Evolutionary conservation across 2,329 filamentous ascomycete genomes (phyloP).

Genomic region (Fusarium tuaranense): DNA sequence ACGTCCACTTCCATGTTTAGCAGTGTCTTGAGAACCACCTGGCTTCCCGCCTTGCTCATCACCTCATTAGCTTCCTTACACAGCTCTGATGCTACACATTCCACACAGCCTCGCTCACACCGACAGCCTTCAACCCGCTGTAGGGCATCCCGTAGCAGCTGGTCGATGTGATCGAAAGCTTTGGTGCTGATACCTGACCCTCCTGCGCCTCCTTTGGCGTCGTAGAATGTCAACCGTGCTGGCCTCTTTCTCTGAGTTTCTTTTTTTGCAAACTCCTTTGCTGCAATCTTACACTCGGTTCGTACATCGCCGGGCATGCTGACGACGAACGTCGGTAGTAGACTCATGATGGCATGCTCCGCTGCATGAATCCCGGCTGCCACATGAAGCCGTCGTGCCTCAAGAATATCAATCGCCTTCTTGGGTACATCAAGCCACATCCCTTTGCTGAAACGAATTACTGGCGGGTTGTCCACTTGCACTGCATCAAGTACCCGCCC

Average conservation of each 20-base stretch:
- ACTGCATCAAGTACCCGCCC: slow-evolving; percentile 91
- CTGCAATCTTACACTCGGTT: slow-evolving; percentile 90
- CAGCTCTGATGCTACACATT: slow-evolving; percentile 87
- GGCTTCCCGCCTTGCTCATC: slow-evolving; percentile 91
- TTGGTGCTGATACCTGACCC: slow-evolving; percentile 91
- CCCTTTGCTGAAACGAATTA: slow-evolving; percentile 85
- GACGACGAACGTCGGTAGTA: slow-evolving; percentile 92
- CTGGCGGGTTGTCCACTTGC: slow-evolving; percentile 91
- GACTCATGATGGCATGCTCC: slow-evolving; percentile 87
- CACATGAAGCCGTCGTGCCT: slow-evolving; percentile 78
- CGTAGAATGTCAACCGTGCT: slow-evolving; percentile 92
- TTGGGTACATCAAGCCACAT: slow-evolving; percentile 96
- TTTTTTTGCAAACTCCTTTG: slow-evolving; percentile 85
- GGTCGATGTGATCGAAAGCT: slow-evolving; percentile 91
- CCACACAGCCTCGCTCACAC: slow-evolving; percentile 85
- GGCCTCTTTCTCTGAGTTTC: slow-evolving; percentile 83
- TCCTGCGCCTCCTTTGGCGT: slow-evolving; percentile 87
- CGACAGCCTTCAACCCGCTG: slow-evolving; percentile 80
- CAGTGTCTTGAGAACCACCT: slow-evolving; percentile 82
- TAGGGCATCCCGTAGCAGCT: slow-evolving; percentile 80
- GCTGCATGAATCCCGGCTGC: slow-evolving; percentile 94
- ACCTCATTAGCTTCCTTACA: slow-evolving; percentile 91
- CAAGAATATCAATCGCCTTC: slow-evolving; percentile 81
- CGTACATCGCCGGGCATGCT: slow-evolving; percentile 91
- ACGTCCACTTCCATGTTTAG: slow-evolving; percentile 83